A percentile compares a stretch with the other conserved stretches of the same genome.
phyloP scores from a whole-genome alignment of 176 grass and related monocot species.

The barley (Hordeum vulgare) region MorexV3_pseudomolecules_assembly NC_058519.1:185332961-185333460 shows the following conservation, averaged over 20 bases:
- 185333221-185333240: not conserved
- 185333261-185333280: not conserved
- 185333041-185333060: slow-evolving; percentile 14
- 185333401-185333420: no score
- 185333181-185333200: not conserved
- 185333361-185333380: not conserved
- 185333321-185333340: not conserved
- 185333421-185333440: no score
- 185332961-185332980: not conserved
- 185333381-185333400: not conserved
- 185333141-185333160: not conserved
- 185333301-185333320: not conserved
- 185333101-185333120: slow-evolving; percentile 27
- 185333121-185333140: not conserved
- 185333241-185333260: not conserved
- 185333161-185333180: slow-evolving; percentile 18
- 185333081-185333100: slow-evolving; percentile 35
- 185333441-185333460: no score
- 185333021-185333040: not conserved
- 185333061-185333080: slow-evolving; percentile 30
- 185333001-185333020: not conserved
- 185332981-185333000: slow-evolving; percentile 6
- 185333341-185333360: no score
- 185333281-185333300: not conserved
- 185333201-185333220: no score